Conservation (phyloP, 495 filamentous ascomycete species). For the Apodospora peruviana region DNA sequence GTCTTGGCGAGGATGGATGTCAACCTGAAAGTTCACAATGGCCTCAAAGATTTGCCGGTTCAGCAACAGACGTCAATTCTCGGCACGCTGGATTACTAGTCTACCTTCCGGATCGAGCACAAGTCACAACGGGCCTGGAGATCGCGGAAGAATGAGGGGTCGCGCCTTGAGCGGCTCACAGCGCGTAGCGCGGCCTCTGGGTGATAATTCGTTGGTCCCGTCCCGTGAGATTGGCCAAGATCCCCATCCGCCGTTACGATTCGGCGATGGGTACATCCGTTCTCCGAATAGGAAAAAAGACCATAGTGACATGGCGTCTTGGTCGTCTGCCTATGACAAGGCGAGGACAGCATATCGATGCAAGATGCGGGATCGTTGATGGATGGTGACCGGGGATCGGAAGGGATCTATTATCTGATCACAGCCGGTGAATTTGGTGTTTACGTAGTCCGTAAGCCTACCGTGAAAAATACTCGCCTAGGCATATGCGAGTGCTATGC, state of each 20-base stretch:
- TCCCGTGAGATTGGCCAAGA: background rate
- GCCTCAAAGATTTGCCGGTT: background rate
- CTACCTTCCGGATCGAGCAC: background rate
- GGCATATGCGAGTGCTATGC: no score
- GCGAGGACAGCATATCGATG: background rate
- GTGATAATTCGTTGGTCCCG: background rate
- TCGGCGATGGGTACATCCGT: background rate
- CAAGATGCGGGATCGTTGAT: background rate
- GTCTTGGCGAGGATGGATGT: background rate
- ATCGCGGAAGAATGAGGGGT: no score
- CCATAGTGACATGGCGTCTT: background rate
- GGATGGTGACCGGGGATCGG: no score
- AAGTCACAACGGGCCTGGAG: background rate
- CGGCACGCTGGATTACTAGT: background rate
- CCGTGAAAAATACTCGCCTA: no score
- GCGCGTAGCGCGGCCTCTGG: background rate
- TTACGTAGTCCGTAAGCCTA: no score
- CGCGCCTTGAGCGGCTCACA: no score
- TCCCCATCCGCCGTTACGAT: background rate
- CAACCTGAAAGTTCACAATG: background rate
- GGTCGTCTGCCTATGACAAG: background rate
- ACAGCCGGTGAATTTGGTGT: no score
- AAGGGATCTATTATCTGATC: no score
- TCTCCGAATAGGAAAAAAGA: background rate
- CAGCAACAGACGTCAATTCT: background rate